These are phyloP conservation scores for Xylariales sp. DNA, from an alignment of 2,329 filamentous ascomycete genomes.

Conservation along the genomic window DNA sequence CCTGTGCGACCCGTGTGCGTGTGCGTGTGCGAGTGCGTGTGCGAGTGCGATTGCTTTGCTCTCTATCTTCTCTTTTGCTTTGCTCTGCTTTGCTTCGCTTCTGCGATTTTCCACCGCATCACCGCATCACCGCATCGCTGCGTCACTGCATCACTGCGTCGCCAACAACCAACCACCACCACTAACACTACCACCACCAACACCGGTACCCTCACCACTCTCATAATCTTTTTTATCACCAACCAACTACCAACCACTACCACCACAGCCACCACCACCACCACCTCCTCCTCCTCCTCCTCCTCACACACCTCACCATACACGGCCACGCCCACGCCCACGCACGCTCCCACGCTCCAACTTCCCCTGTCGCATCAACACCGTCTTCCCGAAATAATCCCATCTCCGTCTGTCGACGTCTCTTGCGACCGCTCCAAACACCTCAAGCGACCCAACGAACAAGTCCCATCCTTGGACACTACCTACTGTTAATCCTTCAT, in stretches of 20 bases:
- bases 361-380: constrained; percentile 25
- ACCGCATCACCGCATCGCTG: background rate
- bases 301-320: background rate
- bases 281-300: background rate
- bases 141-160: background rate
- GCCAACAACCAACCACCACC: constrained; percentile 11
- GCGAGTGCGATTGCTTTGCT: background rate
- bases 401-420: constrained; percentile 22
- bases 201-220: background rate
- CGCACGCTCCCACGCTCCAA: constrained; percentile 12
- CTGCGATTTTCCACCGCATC: constrained; percentile 9
- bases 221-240: no score
- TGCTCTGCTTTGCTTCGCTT: constrained; percentile 4
- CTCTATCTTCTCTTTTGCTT: background rate
- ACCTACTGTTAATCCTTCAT: background rate
- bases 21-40: no score
- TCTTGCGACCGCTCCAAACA: constrained; percentile 13
- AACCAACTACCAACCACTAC: background rate
- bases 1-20: no score
- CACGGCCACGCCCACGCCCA: background rate
- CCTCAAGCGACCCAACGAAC: constrained; percentile 7
- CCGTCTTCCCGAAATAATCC: constrained; percentile 27
- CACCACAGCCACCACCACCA: background rate
- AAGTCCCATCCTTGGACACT: background rate
- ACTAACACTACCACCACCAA: background rate